Conservation (phyloP, 164 flowering plant species). For the Santalum album region DNA sequence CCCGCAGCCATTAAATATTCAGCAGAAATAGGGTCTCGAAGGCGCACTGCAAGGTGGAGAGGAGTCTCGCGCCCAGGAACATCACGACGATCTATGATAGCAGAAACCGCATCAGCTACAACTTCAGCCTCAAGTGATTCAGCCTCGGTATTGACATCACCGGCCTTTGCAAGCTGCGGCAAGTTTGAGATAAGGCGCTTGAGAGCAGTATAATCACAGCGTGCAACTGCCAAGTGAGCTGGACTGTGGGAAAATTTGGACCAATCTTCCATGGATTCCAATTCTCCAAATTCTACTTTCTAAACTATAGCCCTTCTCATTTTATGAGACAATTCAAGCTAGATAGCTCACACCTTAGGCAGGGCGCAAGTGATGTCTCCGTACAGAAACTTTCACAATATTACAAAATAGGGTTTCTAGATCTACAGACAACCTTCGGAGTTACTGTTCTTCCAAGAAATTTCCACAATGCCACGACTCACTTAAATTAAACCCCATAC, state of each 20-base stretch:
- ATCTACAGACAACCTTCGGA: background rate
- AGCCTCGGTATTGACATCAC: slow-evolving; percentile 68
- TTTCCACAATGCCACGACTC: slow-evolving; percentile 1
- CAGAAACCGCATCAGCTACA: slow-evolving; percentile 68
- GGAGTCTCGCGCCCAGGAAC: slow-evolving; percentile 99
- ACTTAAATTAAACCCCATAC: background rate
- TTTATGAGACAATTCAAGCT: slow-evolving; percentile 1
- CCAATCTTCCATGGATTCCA: slow-evolving; percentile 59
- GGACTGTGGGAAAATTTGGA: slow-evolving; percentile 76
- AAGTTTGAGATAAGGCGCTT: slow-evolving; percentile 50
- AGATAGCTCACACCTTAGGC: background rate
- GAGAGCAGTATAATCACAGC: slow-evolving; percentile 56
- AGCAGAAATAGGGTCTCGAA: slow-evolving; percentile 68
- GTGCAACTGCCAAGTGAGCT: slow-evolving; percentile 68
- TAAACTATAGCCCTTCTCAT: slow-evolving; percentile 13
- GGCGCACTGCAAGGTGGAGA: slow-evolving; percentile 80
- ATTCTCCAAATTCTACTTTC: background rate
- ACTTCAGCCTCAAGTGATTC: slow-evolving; percentile 77
- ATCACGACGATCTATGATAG: slow-evolving; percentile 80
- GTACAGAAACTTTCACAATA: background rate
- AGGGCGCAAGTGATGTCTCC: background rate
- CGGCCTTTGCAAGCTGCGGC: slow-evolving; percentile 72
- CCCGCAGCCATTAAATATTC: slow-evolving; percentile 93
- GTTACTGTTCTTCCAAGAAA: slow-evolving; percentile 1
- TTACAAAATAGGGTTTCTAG: background rate